Conservation (phyloP, 2,329 filamentous ascomycete species). For the Cladosporium sp. region DNA sequence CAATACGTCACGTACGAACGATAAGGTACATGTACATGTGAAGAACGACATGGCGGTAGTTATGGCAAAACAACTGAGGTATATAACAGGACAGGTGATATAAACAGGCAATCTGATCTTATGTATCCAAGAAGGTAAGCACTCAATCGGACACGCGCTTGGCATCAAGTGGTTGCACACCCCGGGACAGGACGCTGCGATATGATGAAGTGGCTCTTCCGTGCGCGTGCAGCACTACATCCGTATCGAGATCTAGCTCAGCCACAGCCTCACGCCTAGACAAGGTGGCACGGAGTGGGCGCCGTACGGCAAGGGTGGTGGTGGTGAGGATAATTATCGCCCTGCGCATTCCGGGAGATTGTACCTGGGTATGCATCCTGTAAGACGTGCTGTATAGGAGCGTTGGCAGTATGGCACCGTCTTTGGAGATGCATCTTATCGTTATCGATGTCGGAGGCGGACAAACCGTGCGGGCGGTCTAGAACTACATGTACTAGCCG, state of each 20-base stretch:
- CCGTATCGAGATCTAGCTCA: slow-evolving; percentile 2
- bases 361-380: not conserved
- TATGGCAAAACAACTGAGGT: not conserved
- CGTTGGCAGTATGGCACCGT: not conserved
- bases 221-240: not conserved
- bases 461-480: not conserved
- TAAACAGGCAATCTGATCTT: not conserved
- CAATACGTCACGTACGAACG: no score
- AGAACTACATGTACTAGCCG: not conserved
- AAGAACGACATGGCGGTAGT: not conserved
- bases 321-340: not conserved
- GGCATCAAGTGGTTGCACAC: not conserved
- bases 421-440: not conserved
- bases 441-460: not conserved
- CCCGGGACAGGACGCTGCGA: not conserved
- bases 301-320: not conserved
- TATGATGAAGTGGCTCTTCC: not conserved
- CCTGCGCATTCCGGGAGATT: not conserved
- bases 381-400: not conserved
- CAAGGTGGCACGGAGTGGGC: not conserved
- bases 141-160: not conserved
- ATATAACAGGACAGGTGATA: not conserved
- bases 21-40: no score
- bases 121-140: not conserved
- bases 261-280: not conserved